These are phyloP conservation scores for Trichosanthes cucumerina DNA, from an alignment of 306 rosid genomes.

Conservation along the genomic window DNA sequence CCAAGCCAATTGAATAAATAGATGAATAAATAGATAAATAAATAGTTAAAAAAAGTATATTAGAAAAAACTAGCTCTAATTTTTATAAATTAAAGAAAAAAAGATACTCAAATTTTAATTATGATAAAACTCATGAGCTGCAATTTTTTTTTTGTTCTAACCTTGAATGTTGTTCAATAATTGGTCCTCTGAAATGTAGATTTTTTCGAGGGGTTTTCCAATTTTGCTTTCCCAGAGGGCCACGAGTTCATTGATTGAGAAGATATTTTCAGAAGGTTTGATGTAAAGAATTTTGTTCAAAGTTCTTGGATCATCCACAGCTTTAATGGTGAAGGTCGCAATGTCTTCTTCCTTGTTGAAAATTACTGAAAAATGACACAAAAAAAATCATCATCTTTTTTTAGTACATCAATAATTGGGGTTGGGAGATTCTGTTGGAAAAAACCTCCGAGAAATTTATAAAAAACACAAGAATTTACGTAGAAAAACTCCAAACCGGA, in stretches of 20 bases:
- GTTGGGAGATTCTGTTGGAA: too few relatives aligned
- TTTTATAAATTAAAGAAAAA: too few relatives aligned
- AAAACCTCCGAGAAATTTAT: too few relatives aligned
- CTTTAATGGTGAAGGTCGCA: neutral
- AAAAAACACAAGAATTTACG: too few relatives aligned
- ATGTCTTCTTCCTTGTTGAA: constrained; percentile 2
- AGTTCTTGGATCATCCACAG: constrained; percentile 1
- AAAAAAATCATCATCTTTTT: too few relatives aligned
- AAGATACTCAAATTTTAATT: neutral
- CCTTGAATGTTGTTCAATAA: neutral
- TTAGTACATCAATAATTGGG: too few relatives aligned
- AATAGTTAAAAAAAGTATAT: too few relatives aligned
- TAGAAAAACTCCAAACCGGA: too few relatives aligned
- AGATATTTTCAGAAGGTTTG: neutral
- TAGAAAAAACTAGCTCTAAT: too few relatives aligned
- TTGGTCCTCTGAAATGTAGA: neutral
- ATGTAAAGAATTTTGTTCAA: neutral
- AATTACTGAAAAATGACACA: neutral
- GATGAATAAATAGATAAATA: too few relatives aligned
- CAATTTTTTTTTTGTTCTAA: neutral
- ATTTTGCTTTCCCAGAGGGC: neutral
- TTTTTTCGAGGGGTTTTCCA: neutral
- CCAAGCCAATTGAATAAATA: too few relatives aligned
- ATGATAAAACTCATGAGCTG: too few relatives aligned
- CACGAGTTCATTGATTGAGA: neutral